phyloP scores from a whole-genome alignment of 208 protist genomes.

The Herpetomonas tarakana region DNA sequence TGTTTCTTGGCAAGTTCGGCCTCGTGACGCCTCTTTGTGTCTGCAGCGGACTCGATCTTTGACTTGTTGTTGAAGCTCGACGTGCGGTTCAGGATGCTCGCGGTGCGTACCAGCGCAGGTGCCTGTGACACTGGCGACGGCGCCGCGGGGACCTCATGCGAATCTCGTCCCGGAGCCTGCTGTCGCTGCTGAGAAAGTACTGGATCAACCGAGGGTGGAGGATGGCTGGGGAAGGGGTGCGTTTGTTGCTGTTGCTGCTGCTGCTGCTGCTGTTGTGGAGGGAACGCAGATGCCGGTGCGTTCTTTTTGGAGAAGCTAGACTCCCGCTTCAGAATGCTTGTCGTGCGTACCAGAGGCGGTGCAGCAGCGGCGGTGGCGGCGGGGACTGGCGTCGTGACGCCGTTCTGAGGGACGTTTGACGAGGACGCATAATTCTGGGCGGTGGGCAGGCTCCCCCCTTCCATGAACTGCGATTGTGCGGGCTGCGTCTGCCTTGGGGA shows the following conservation, averaged over 20 bases:
- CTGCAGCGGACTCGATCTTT: not conserved
- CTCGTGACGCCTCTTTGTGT: slow-evolving; percentile 6
- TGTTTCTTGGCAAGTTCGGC: slow-evolving; percentile 6
- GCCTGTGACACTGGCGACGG: not conserved
- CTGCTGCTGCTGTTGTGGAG: slow-evolving; percentile 1
- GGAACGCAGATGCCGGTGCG: slow-evolving; percentile 7
- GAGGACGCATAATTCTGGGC: too few relatives aligned
- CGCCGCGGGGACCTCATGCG: not conserved
- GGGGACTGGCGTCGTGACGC: slow-evolving; percentile 13
- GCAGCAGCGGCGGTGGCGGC: slow-evolving; percentile 6
- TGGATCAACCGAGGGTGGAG: too few relatives aligned
- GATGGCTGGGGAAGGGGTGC: too few relatives aligned
- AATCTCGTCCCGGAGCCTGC: not conserved
- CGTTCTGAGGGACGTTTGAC: slow-evolving; percentile 3
- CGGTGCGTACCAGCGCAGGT: slow-evolving; percentile 11
- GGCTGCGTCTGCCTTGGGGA: too few relatives aligned
- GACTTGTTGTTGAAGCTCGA: slow-evolving; percentile 37
- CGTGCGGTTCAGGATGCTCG: slow-evolving; percentile 30
- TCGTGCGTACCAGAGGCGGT: slow-evolving; percentile 5
- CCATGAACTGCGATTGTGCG: too few relatives aligned
- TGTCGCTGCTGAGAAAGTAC: too few relatives aligned
- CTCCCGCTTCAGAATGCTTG: slow-evolving; percentile 19
- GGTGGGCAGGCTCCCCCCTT: too few relatives aligned
- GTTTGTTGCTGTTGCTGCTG: too few relatives aligned
- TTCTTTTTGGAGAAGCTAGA: slow-evolving; percentile 24